Evolutionary conservation across 805 yeast species (phyloP), one percentile per base, ranked within the genome.

Genomic region (Schizosaccharomyces japonicus): DNA sequence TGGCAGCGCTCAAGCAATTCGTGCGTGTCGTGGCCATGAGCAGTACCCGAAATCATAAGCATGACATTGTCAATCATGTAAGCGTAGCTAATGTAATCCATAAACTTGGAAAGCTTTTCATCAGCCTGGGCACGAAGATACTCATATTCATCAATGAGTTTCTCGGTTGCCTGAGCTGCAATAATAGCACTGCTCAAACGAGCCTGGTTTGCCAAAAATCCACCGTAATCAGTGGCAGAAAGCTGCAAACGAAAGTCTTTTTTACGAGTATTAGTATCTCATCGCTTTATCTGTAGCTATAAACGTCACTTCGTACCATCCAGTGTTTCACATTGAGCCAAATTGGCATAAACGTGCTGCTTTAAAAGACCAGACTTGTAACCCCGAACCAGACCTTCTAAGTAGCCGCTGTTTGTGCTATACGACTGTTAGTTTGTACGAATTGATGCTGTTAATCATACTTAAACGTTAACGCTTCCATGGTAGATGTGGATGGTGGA

Each of bases 31-130:
- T 96, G 73, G 58, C 85, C 93, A 60, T 90, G 98, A 51, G 90
- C 73, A 0, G 98, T 84, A 21, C 99, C 99, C 1, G 95, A 85
- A 58, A 90, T 87, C 79, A 90, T 80, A 58, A 90, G 69, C 23
- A 90, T 81, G 34, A 90, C 94, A 62, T 90, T 90, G 65, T 90
- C 98, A 58, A 90, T 92, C 99, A 90, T 90, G 65, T 92, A 90
- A 8, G 95, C 92, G 60, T 85, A 90, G 44, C 92, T 78, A 60
- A 92, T 83, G 61, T 67, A 92, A 61, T 92, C 95, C 75, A 90
- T 71, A 59, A 87, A 84, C 60, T 76, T 73, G 39, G 82, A 67
- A 57, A 87, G 66, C 30, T 78, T 79, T 50, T 83, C 84, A 31
- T 78, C 76, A 3, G 94, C 76, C 61, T 87, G 94, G 42, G 80